phyloP scores from a whole-genome alignment of 164 flowering plant species.

The Nymphaea colorata region DNA sequence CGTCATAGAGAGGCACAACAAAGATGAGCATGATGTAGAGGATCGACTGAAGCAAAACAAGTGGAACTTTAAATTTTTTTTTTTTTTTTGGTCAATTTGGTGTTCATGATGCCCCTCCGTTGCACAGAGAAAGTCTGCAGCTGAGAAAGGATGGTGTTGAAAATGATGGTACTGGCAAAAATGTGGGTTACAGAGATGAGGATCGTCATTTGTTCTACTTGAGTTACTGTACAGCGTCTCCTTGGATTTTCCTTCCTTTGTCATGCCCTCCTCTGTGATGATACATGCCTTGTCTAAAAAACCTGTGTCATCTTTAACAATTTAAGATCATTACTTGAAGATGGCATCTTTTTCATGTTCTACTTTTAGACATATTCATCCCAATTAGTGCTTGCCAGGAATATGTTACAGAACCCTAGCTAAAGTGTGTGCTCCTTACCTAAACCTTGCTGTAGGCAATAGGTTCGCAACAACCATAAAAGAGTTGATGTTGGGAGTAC shows the following conservation, averaged over 20 bases:
- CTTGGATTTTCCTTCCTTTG: slow-evolving; percentile 42
- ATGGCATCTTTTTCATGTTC: not conserved
- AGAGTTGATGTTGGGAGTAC: slow-evolving; percentile 4
- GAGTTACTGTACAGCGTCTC: slow-evolving; percentile 52
- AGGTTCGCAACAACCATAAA: not conserved
- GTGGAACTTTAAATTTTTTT: slow-evolving; percentile 43
- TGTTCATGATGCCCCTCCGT: slow-evolving; percentile 60
- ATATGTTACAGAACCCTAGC: not conserved
- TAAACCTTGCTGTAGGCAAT: slow-evolving; percentile 15
- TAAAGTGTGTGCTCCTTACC: slow-evolving; percentile 4
- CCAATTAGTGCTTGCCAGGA: not conserved
- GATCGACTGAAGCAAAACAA: slow-evolving; percentile 65
- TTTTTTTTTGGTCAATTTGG: slow-evolving; percentile 13
- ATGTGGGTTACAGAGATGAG: slow-evolving; percentile 52
- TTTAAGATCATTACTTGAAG: not conserved
- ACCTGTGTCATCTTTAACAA: slow-evolving; percentile 27
- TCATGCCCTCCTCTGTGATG: slow-evolving; percentile 24
- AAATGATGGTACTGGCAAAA: slow-evolving; percentile 64
- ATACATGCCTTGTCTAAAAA: slow-evolving; percentile 92
- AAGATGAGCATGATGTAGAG: slow-evolving; percentile 58
- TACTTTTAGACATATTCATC: not conserved
- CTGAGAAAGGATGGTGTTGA: slow-evolving; percentile 70
- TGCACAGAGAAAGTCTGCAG: slow-evolving; percentile 81
- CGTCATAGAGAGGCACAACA: slow-evolving; percentile 62
- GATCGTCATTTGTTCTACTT: slow-evolving; percentile 67